These are phyloP conservation scores for Cryptococcus amylolentus DNA, from an alignment of 1,284 basidiomycete species.

Conservation along the genomic window DNA sequence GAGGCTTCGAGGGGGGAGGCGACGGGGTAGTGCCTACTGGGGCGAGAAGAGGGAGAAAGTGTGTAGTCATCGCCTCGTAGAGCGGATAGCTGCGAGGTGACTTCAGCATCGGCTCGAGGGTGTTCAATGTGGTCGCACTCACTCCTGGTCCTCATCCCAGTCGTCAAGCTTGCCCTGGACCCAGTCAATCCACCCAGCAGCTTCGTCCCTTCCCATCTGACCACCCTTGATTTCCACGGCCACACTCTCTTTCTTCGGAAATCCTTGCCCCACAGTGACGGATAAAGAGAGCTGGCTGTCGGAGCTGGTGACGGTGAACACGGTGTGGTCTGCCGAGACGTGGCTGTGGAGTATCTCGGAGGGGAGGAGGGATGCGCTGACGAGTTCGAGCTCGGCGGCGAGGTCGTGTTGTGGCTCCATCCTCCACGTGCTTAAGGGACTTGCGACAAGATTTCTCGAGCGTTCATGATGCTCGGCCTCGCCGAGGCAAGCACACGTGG, in stretches of 20 bases:
- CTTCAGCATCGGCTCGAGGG: constrained; percentile 35
- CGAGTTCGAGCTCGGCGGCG: constrained; percentile 39
- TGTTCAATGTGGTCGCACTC: constrained; percentile 41
- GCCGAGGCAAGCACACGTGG: background rate
- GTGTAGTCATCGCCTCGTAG: constrained; percentile 59
- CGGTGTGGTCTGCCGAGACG: constrained; percentile 6
- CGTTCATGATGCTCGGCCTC: too few relatives aligned
- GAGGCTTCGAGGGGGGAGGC: background rate
- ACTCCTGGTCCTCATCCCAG: constrained; percentile 52
- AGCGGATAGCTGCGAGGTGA: constrained; percentile 56
- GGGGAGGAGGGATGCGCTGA: constrained; percentile 59
- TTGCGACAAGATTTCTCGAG: too few relatives aligned
- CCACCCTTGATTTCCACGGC: constrained; percentile 48
- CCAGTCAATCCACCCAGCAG: constrained; percentile 55
- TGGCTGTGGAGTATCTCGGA: constrained; percentile 55
- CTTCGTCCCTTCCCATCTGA: constrained; percentile 52
- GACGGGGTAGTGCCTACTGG: constrained; percentile 6
- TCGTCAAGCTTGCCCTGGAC: constrained; percentile 51
- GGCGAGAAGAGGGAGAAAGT: constrained; percentile 59
- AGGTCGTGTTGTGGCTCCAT: constrained; percentile 14
- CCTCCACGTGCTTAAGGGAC: too few relatives aligned
- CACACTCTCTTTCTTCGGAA: constrained; percentile 19
- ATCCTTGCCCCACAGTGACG: constrained; percentile 52
- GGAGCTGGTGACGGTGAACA: constrained; percentile 47
- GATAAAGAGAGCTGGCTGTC: constrained; percentile 46